Conservation (phyloP, 2,329 filamentous ascomycete genomes). For the Pseudohalonectria lignicola region DNA sequence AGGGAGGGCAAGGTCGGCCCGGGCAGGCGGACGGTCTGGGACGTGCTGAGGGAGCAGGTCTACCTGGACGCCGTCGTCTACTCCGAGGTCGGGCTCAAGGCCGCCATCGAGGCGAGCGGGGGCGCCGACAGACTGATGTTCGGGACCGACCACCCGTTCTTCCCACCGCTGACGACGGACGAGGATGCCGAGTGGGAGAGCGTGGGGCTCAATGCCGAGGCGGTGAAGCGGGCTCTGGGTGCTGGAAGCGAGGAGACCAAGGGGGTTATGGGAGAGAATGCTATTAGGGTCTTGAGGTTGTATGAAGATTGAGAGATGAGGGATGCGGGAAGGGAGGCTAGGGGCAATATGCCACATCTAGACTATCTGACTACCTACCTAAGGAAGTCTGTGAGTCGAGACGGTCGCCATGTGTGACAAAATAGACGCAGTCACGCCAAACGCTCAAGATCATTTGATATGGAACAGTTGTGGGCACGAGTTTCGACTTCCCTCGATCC, state of each 20-base stretch:
- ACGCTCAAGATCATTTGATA: no score
- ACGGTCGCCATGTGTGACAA: no score
- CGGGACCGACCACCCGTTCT: constrained; percentile 77
- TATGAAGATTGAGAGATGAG: constrained; percentile 5
- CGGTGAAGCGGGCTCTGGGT: constrained; percentile 18
- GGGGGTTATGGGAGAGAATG: constrained; percentile 12
- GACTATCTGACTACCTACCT: no score
- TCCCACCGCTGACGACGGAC: constrained; percentile 58
- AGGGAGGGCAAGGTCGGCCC: constrained; percentile 44
- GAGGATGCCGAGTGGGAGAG: constrained; percentile 59
- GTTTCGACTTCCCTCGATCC: no score
- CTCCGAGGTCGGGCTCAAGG: constrained; percentile 60
- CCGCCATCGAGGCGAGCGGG: constrained; percentile 51
- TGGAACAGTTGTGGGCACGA: no score
- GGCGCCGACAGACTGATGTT: constrained; percentile 63
- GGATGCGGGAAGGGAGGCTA: no score
- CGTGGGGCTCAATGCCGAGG: constrained; percentile 43
- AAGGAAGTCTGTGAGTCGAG: no score
- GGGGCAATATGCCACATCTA: no score
- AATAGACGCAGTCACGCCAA: no score
- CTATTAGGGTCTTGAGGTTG: constrained; percentile 9
- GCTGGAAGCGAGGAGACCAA: constrained; percentile 5
- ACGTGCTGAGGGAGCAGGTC: constrained; percentile 58
- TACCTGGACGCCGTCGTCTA: constrained; percentile 85
- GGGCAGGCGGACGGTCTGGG: constrained; percentile 39